A percentile compares a stretch with the other conserved stretches of the same genome.
Conservation (phyloP, 192 early-diverging fungal species). For the Spinellus fusiger region DNA sequence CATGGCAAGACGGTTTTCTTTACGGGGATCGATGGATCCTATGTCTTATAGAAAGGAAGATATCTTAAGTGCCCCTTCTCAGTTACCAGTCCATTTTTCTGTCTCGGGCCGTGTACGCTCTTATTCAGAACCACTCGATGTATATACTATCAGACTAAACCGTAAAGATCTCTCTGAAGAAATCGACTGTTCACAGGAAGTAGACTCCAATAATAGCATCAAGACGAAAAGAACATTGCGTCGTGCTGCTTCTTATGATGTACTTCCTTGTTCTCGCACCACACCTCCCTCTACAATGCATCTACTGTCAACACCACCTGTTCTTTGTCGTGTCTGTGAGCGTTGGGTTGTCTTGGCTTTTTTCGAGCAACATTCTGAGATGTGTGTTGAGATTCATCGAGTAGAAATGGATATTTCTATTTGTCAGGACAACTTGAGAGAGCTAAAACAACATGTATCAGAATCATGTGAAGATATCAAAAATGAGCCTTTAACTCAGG, state of each 20-base stretch:
- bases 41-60: too few species aligned
- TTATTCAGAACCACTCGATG: too few species aligned
- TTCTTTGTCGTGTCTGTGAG: slow-evolving; percentile 78
- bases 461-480: slow-evolving; percentile 6
- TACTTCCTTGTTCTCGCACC: slow-evolving; percentile 3
- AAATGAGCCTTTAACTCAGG: too few species aligned
- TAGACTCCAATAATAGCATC: neutral
- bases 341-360: slow-evolving; percentile 57
- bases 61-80: too few species aligned
- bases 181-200: neutral
- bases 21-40: slow-evolving; percentile 7
- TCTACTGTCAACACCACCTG: slow-evolving; percentile 34
- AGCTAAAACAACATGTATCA: slow-evolving; percentile 44
- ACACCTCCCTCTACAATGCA: slow-evolving; percentile 32
- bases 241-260: slow-evolving; percentile 24
- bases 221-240: slow-evolving; percentile 13
- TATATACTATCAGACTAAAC: too few species aligned
- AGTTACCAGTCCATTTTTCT: too few species aligned
- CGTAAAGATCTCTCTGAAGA: too few species aligned
- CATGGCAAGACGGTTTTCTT: slow-evolving; percentile 12
- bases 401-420: slow-evolving; percentile 71
- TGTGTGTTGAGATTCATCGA: slow-evolving; percentile 70
- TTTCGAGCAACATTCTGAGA: slow-evolving; percentile 68
- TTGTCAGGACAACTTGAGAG: slow-evolving; percentile 64
- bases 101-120: too few species aligned